Percentiles rank a stretch among this genome's conserved stretches.
Conservation (phyloP, 2,329 filamentous ascomycete genomes). For the Verticillium alfalfae region DNA sequence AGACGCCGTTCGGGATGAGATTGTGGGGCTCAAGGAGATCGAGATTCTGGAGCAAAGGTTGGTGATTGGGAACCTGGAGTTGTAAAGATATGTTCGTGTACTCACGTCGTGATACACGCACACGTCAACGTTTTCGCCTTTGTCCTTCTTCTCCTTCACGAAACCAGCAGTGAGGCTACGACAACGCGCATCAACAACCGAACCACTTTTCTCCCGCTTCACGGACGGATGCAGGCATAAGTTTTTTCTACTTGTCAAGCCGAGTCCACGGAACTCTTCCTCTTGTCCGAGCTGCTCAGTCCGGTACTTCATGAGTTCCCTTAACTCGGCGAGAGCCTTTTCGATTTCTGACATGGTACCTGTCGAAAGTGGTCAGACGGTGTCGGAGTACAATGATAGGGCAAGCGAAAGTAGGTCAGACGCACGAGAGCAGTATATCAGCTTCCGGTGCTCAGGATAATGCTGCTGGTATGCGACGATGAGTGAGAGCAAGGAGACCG, state of each 20-base stretch:
- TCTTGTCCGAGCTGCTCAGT: slow-evolving; percentile 80
- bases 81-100: background rate
- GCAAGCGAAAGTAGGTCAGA: background rate
- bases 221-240: slow-evolving; percentile 94
- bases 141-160: slow-evolving; percentile 94
- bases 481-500: slow-evolving; percentile 86
- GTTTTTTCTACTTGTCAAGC: slow-evolving; percentile 94
- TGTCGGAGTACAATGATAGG: no score
- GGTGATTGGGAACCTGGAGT: background rate
- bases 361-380: slow-evolving; percentile 16
- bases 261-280: slow-evolving; percentile 90
- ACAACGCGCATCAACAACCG: slow-evolving; percentile 91
- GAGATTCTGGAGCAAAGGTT: slow-evolving; percentile 59
- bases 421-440: slow-evolving; percentile 93
- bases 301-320: slow-evolving; percentile 91
- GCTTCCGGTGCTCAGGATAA: slow-evolving; percentile 86
- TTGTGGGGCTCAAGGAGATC: slow-evolving; percentile 94
- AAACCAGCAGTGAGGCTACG: slow-evolving; percentile 94
- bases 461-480: slow-evolving; percentile 96
- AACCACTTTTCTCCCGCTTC: slow-evolving; percentile 91
- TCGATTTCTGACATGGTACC: slow-evolving; percentile 99
- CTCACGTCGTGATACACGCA: slow-evolving; percentile 91
- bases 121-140: slow-evolving; percentile 87
- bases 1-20: slow-evolving; percentile 88
- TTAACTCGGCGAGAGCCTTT: slow-evolving; percentile 88